Evolutionary conservation across 139 green algal species (phyloP).

Genomic region (Astrephomene gubernaculifera): DNA sequence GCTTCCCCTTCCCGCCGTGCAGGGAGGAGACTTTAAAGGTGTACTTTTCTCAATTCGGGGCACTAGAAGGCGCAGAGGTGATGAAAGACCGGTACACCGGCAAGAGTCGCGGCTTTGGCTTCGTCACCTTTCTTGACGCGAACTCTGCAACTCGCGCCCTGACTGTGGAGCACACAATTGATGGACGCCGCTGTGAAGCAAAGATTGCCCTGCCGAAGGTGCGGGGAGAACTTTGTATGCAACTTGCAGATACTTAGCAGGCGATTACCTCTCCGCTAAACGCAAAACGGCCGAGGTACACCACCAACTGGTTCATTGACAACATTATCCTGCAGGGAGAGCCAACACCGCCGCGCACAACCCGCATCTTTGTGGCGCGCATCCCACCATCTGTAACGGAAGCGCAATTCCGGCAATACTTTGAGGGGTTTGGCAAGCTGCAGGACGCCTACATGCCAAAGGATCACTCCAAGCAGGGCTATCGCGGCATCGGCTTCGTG

Average conservation of each 20-base stretch:
- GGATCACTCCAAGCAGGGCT: constrained; percentile 82
- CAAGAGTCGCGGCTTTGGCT: constrained; percentile 71
- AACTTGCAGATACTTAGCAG: too few species aligned
- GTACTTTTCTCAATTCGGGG: constrained; percentile 84
- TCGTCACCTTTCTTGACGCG: constrained; percentile 70
- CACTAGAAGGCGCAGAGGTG: constrained; percentile 78
- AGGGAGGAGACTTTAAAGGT: constrained; percentile 76
- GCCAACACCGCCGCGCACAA: constrained; percentile 62
- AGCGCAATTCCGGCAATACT: constrained; percentile 84
- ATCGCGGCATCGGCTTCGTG: constrained; percentile 92
- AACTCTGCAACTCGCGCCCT: constrained; percentile 61
- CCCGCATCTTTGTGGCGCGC: constrained; percentile 90
- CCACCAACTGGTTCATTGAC: too few species aligned
- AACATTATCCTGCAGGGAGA: constrained; percentile 48
- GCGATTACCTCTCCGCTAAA: too few species aligned
- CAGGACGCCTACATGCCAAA: constrained; percentile 93
- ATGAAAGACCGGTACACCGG: constrained; percentile 83
- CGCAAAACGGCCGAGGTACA: too few species aligned
- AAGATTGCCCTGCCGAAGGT: constrained; percentile 86
- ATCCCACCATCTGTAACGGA: constrained; percentile 85
- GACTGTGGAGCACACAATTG: constrained; percentile 70
- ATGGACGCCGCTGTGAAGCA: constrained; percentile 81
- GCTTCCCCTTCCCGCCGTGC: not conserved
- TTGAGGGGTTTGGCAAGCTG: constrained; percentile 86
- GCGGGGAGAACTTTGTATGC: not conserved